Evolutionary conservation across 441 rosid species (phyloP).

Genomic region (Biscutella laevigata): DNA sequence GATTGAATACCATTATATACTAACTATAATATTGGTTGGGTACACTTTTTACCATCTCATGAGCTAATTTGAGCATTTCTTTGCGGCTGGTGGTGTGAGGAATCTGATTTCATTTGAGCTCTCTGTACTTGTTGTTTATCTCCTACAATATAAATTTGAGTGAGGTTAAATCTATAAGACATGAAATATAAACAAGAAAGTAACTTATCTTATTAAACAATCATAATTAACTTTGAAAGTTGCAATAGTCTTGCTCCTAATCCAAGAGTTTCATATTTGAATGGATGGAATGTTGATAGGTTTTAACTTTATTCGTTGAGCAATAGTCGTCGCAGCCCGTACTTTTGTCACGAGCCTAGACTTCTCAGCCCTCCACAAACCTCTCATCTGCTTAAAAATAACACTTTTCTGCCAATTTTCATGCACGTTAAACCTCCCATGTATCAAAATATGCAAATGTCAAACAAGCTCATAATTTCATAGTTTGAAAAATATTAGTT

Average conservation of each 20-base stretch:
- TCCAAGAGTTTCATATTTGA: neutral
- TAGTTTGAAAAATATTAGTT: neutral
- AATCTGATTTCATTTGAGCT: neutral
- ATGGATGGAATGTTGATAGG: neutral
- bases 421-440: neutral
- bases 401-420: neutral
- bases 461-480: neutral
- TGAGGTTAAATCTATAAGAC: neutral
- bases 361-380: neutral
- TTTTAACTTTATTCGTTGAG: neutral
- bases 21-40: too few relatives aligned
- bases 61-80: neutral
- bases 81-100: neutral
- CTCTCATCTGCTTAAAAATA: neutral
- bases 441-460: neutral
- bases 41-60: neutral
- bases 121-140: neutral
- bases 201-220: too few relatives aligned
- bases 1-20: neutral
- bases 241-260: neutral
- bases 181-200: too few relatives aligned
- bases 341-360: neutral
- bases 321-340: neutral
- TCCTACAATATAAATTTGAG: neutral
- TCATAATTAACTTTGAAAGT: neutral